Conservation (phyloP, 2,329 filamentous ascomycete species). For the Apiospora sp. region DNA sequence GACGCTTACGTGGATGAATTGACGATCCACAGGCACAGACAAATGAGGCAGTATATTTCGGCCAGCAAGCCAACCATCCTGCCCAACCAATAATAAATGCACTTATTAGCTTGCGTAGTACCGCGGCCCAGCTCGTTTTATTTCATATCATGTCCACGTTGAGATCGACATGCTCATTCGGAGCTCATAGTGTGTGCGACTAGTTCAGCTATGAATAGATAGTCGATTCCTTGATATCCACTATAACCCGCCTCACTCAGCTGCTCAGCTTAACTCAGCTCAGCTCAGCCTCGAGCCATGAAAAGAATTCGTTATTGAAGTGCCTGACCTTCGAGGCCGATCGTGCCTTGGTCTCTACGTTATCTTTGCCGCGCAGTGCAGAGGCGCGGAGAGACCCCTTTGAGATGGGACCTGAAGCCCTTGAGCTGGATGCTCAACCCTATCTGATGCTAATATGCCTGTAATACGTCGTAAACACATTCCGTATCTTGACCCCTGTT, state of each 20-base stretch:
- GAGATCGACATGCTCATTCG: not conserved
- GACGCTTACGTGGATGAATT: not conserved
- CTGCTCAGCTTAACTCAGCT: not conserved
- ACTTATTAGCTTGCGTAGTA: not conserved
- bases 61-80: not conserved
- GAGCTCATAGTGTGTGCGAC: no score
- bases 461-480: not conserved
- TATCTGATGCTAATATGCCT: not conserved
- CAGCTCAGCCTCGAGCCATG: not conserved
- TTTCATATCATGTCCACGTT: not conserved
- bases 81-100: slow-evolving; percentile 39
- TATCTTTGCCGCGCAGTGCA: not conserved
- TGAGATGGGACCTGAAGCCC: not conserved
- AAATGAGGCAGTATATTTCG: not conserved
- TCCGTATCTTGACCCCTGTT: not conserved
- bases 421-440: not conserved
- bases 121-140: not conserved
- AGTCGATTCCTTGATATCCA: no score
- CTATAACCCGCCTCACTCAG: not conserved
- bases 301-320: not conserved
- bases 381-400: not conserved
- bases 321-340: not conserved
- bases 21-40: slow-evolving; percentile 9
- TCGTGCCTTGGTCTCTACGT: not conserved
- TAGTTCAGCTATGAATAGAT: not conserved